A percentile compares a stretch with the other conserved stretches of the same genome.
Evolutionary conservation across 306 rosid species (phyloP).

Genomic region (Trifolium fragiferum): DNA sequence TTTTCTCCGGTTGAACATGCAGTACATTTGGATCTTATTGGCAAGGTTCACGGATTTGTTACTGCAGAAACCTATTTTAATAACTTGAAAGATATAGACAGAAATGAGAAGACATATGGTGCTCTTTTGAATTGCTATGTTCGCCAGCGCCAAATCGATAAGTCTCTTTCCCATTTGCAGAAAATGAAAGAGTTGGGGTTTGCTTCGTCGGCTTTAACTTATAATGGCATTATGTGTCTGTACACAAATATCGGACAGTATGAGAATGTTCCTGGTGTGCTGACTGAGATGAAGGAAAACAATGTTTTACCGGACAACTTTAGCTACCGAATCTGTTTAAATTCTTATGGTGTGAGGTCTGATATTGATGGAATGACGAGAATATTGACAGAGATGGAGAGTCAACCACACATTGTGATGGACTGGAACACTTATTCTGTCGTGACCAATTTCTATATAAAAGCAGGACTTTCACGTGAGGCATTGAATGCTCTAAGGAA

Average conservation of each 20-base stretch:
- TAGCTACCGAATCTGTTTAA: conserved; percentile 84
- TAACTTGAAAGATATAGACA: conserved; percentile 59
- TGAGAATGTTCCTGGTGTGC: conserved; percentile 66
- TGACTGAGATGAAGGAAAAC: conserved; percentile 74
- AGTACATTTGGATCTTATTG: conserved; percentile 80
- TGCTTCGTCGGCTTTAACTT: conserved; percentile 63
- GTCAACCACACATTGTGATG: conserved; percentile 63
- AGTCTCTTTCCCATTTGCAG: conserved; percentile 64
- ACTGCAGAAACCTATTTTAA: conserved; percentile 68
- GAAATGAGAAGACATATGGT: conserved; percentile 68
- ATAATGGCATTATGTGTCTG: conserved; percentile 82
- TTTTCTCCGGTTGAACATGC: conserved; percentile 74
- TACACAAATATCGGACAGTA: conserved; percentile 68
- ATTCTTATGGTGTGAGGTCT: conserved; percentile 65
- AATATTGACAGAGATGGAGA: conserved; percentile 74
- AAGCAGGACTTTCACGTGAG: conserved; percentile 53
- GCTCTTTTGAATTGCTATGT: conserved; percentile 88
- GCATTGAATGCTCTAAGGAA: conserved; percentile 67
- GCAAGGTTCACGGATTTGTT: conserved; percentile 66
- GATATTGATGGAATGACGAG: conserved; percentile 66
- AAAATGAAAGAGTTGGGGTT: conserved; percentile 85
- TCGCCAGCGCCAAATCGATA: conserved; percentile 61
- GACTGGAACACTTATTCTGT: conserved; percentile 90
- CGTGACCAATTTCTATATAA: conserved; percentile 65
- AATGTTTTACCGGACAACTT: conserved; percentile 71